Conservation (phyloP, 352 stramenopile species). For the Pythium rishiriense region DNA sequence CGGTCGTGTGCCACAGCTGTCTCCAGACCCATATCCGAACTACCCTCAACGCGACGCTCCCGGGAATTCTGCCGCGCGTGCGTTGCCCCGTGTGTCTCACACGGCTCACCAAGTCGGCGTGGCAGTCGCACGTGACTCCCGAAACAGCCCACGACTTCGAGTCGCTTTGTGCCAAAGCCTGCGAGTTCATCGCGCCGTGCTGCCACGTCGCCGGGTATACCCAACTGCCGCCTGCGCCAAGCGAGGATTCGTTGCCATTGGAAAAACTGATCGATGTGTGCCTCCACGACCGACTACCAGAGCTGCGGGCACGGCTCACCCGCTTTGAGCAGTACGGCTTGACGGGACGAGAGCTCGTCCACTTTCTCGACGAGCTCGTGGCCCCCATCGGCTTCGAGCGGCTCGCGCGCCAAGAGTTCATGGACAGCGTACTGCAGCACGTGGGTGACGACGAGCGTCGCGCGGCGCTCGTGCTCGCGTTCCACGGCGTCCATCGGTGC, state of each 20-base stretch:
- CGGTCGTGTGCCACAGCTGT: conserved; percentile 17
- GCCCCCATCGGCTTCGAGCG: not conserved
- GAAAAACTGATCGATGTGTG: not conserved
- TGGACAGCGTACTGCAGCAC: not conserved
- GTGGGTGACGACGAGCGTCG: conserved; percentile 25
- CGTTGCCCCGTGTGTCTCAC: conserved; percentile 27
- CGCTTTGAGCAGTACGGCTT: conserved; percentile 6
- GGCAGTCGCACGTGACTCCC: not conserved
- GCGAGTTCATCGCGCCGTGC: conserved; percentile 25
- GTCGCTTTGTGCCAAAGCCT: conserved; percentile 14
- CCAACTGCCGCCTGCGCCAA: conserved; percentile 11
- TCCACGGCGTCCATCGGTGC: conserved; percentile 9
- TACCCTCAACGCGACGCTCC: not conserved
- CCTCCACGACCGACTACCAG: not conserved
- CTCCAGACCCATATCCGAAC: conserved; percentile 12
- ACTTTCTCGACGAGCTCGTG: not conserved
- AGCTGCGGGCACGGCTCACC: not conserved
- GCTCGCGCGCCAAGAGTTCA: not conserved
- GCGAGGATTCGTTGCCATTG: not conserved
- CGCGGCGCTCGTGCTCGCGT: conserved; percentile 14
- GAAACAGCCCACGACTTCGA: conserved; percentile 1
- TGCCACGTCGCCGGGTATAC: conserved; percentile 26
- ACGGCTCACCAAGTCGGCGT: conserved; percentile 14
- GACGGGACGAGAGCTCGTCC: not conserved
- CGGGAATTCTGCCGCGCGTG: conserved; percentile 24